These are phyloP conservation scores for Botrytis squamosa DNA, from an alignment of 2,329 filamentous ascomycete genomes.

Conservation along the genomic window DNA sequence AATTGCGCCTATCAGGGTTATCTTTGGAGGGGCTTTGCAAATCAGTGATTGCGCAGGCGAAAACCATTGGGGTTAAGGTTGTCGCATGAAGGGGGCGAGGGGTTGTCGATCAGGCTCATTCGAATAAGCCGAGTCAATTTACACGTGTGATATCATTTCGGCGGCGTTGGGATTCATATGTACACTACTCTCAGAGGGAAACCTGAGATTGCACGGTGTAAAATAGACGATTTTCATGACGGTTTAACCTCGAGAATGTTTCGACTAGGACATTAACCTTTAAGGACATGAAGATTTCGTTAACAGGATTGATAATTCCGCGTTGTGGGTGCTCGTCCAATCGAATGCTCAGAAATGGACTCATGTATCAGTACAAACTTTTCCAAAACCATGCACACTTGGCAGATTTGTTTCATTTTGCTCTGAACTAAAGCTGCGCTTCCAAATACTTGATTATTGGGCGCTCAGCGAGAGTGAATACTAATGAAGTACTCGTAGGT, in stretches of 20 bases:
- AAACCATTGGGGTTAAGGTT: slow-evolving; percentile 71
- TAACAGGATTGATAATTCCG: neutral
- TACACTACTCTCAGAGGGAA: slow-evolving; percentile 6
- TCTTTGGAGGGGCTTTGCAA: slow-evolving; percentile 70
- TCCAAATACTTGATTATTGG: neutral
- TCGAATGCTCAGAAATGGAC: neutral
- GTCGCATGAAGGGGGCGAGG: slow-evolving; percentile 50
- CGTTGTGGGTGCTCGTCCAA: neutral
- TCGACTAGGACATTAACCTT: neutral
- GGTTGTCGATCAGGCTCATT: neutral
- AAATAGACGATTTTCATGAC: neutral
- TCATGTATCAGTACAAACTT: slow-evolving; percentile 7
- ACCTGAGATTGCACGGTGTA: neutral
- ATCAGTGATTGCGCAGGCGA: slow-evolving; percentile 72
- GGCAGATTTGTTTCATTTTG: neutral
- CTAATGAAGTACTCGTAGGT: neutral
- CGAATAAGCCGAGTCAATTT: neutral
- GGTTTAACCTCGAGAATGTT: neutral
- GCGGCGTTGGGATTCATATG: slow-evolving; percentile 31
- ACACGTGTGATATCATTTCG: slow-evolving; percentile 30
- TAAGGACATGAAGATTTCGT: neutral
- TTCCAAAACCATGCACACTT: neutral
- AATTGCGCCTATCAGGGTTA: slow-evolving; percentile 70
- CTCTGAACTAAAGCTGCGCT: neutral
- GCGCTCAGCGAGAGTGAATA: neutral